A percentile compares a stretch with the other conserved stretches of the same genome.
phyloP scores from a whole-genome alignment of 2,329 filamentous ascomycete species.

The Furcasterigmium sp. region DNA sequence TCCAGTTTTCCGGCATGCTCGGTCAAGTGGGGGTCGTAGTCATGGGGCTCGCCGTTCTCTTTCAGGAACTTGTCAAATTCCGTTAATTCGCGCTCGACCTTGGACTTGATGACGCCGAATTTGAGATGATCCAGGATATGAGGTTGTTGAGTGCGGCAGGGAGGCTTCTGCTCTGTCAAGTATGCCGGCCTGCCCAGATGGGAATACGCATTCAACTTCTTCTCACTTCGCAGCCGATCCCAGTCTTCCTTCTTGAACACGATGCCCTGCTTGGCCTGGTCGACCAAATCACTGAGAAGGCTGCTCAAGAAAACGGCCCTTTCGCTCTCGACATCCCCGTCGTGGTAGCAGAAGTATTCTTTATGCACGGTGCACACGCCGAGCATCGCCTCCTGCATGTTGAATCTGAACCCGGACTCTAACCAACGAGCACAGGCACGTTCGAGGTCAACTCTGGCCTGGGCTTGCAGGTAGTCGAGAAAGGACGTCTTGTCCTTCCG shows the following conservation, averaged over 20 bases:
- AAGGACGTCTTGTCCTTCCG: constrained; percentile 42
- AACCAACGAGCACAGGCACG: constrained; percentile 41
- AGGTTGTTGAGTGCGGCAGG: too few species aligned
- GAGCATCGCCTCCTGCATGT: constrained; percentile 49
- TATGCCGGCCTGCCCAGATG: constrained; percentile 35
- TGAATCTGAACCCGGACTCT: constrained; percentile 49
- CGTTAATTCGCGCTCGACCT: constrained; percentile 29
- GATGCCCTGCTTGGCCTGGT: constrained; percentile 51
- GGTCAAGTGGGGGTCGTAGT: constrained; percentile 31
- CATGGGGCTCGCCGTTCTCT: background rate
- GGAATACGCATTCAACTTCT: constrained; percentile 14
- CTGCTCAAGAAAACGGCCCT: constrained; percentile 44
- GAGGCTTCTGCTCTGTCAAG: constrained; percentile 22
- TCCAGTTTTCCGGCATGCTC: constrained; percentile 28
- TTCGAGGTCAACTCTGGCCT: constrained; percentile 3
- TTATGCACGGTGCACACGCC: constrained; percentile 62
- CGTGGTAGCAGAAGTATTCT: constrained; percentile 56
- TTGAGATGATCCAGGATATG: constrained; percentile 56
- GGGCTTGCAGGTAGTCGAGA: constrained; percentile 18
- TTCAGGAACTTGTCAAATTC: constrained; percentile 14
- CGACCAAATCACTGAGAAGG: constrained; percentile 49
- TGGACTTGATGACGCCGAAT: constrained; percentile 42
- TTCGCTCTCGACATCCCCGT: constrained; percentile 39
- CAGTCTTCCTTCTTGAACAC: constrained; percentile 40
- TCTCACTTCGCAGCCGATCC: constrained; percentile 25